Percentiles rank a stretch among this genome's conserved stretches.
phyloP scores from a whole-genome alignment of 441 rosid genomes.

The Sinapis alba region DNA sequence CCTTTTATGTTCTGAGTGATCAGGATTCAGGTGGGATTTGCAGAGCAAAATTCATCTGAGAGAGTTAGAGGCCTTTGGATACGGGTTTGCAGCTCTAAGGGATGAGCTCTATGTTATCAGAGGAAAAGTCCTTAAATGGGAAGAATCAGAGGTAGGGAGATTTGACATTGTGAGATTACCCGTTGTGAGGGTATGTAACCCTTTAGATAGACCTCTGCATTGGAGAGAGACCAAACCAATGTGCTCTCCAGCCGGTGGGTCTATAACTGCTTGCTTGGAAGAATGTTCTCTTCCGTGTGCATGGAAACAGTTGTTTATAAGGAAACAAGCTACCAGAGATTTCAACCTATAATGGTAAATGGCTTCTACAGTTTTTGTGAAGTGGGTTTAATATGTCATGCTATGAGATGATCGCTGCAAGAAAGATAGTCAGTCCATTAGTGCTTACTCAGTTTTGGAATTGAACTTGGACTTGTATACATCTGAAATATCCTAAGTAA shows the following conservation, averaged over 20 bases:
- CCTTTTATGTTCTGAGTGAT: conserved; percentile 67
- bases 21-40: conserved; percentile 64
- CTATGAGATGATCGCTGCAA: neutral
- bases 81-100: conserved; percentile 66
- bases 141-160: conserved; percentile 68
- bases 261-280: conserved; percentile 67
- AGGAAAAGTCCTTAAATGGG: conserved; percentile 80
- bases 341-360: neutral
- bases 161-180: conserved; percentile 58
- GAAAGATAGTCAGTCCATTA: conserved; percentile 8
- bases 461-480: conserved; percentile 15
- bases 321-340: neutral
- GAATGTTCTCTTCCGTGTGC: conserved; percentile 34
- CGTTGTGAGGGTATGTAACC: conserved; percentile 69
- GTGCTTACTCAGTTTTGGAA: conserved; percentile 11
- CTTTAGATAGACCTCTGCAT: conserved; percentile 52
- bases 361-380: neutral
- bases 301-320: neutral
- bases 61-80: conserved; percentile 65
- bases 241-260: conserved; percentile 65
- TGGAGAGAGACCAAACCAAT: conserved; percentile 75
- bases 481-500: neutral
- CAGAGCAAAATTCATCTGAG: conserved; percentile 51
- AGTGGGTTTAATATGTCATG: neutral
- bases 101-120: conserved; percentile 71